Conservation (phyloP, 1,139 yeast genomes). For the Yamadazyma diospyri region DNA sequence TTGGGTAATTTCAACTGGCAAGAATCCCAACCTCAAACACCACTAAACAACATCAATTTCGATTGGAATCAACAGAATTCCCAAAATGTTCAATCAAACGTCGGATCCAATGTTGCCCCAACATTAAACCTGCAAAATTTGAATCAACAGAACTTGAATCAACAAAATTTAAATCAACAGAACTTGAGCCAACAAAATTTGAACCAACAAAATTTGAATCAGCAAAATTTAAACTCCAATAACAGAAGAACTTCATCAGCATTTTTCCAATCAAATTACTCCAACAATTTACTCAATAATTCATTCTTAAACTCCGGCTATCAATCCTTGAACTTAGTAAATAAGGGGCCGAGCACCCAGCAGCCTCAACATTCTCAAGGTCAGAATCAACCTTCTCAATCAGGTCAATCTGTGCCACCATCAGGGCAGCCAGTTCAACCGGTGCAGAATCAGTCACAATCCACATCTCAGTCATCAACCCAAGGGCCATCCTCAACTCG, state of each 20-base stretch:
- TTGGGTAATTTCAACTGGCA: slow-evolving; percentile 10
- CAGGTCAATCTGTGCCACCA: slow-evolving; percentile 6
- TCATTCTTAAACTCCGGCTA: slow-evolving; percentile 8
- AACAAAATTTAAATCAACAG: not conserved
- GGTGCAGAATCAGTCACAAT: slow-evolving; percentile 3
- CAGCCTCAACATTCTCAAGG: slow-evolving; percentile 10
- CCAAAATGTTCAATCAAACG: not conserved
- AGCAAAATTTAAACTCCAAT: slow-evolving; percentile 1
- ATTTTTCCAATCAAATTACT: slow-evolving; percentile 20
- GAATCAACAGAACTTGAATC: no score
- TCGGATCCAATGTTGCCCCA: no score
- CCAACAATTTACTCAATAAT: slow-evolving; percentile 14
- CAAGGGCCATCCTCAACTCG: slow-evolving; percentile 6
- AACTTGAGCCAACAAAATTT: no score
- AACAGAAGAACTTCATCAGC: slow-evolving; percentile 34
- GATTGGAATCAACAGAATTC: slow-evolving; percentile 27
- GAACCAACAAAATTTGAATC: no score
- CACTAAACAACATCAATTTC: slow-evolving; percentile 32
- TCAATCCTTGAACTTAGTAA: slow-evolving; percentile 5
- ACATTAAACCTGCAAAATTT: no score
- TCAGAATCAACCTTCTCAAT: slow-evolving; percentile 8
- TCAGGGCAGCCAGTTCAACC: slow-evolving; percentile 3
- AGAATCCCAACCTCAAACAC: slow-evolving; percentile 34
- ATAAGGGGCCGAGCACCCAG: not conserved
- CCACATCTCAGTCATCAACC: slow-evolving; percentile 5